Base-by-base conservation (phyloP, 2,329 filamentous ascomycete genomes). In the Cladophialophora chaetospira region DNA sequence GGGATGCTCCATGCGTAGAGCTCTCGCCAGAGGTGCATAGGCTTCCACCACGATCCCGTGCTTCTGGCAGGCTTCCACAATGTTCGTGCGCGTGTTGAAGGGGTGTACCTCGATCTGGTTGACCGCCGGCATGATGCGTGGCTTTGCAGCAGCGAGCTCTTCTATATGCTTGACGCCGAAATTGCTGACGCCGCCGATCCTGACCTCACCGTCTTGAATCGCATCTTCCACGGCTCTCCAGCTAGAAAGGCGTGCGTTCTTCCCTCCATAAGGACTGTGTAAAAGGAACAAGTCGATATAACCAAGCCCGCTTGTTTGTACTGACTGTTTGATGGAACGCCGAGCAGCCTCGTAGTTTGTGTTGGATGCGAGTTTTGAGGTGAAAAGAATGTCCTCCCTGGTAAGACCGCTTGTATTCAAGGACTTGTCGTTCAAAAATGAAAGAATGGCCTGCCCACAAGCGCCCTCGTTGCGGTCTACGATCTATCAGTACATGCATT, bases 211-310 rank as follows among this genome's bases (percentile, higher is more conserved):
- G 1, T 83, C 86, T 3, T 81, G 72, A 26, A 92, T 84, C 0
- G 89, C 88, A 73, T 93, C 89, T 64, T 90, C 86, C 0, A 94
- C 75, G 0, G 89, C 89, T 64, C 76, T 81, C 89, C 89, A 94
- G 67, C 87, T 89, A 33, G 88, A 85, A 49, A 88, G 70, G 3
- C 89, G 79, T 5, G 83, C 85, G 65, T 81, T 72, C 66, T 79
- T 84, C 1, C 89, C 89, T 4, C 89, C 89, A 65, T 90, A 90
- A 0, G 89, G 90, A 45, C 85, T 88, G 68, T 94, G 90, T 53
- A 94, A 76, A 9, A 95, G 75, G 70, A 93, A 92, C 42, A 94
- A 71, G 67, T 94, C 89, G 54, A 93, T 83, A 70, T 92, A 91
- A 0, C 84, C 87, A 26, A 92, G 73, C 0, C 84, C 87, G 21